Base-by-base conservation (phyloP, 2,329 filamentous ascomycete genomes). In the Phialophora expanda region DNA sequence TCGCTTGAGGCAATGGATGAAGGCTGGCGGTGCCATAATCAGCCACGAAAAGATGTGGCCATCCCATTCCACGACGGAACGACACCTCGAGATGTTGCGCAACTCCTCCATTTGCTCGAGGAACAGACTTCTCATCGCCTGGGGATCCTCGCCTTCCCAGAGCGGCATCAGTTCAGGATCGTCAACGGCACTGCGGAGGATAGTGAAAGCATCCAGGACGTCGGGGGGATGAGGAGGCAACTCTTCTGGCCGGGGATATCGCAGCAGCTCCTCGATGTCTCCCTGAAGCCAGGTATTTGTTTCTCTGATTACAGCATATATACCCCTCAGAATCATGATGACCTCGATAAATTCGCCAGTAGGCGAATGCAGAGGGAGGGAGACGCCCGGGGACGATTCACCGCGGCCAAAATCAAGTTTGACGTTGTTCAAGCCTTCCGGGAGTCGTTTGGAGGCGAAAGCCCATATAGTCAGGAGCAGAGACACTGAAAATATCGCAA, bases 41-140 rank as follows among this genome's bases (percentile, higher is more conserved):
- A 71, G 56, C 66, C 70, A 73, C 14, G 70, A 69, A 56, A 73
- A 73, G 20, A 73, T 70, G 48, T 73, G 70, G 9, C 67, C 68
- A 64, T 73, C 70, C 66, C 70, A 70, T 46, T 71, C 70, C 32
- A 73, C 66, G 20, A 73, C 70, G 4, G 69, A 69, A 14, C 70
- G 68, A 60, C 68, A 69, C 51, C 70, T 63, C 3, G 70, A 65
- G 48, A 73, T 66, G 30, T 65, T 57, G 7, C 65, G 68, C 38
- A 73, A 60, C 14, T 54, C 30, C 20, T 61, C 54, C 12, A 73
- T 38, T 50, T 70, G 70, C 54, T 71, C 57, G 7, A 67, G 51
- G 53, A 61, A 69, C 20, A 71, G 62, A 24, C 44, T 53, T 28
- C 44, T 67, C 14, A 44, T 58, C 24, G 56, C 62, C 9, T 48